Base-by-base conservation (phyloP, 352 stramenopile species). In the Peronosclerospora sorghi region DNA sequence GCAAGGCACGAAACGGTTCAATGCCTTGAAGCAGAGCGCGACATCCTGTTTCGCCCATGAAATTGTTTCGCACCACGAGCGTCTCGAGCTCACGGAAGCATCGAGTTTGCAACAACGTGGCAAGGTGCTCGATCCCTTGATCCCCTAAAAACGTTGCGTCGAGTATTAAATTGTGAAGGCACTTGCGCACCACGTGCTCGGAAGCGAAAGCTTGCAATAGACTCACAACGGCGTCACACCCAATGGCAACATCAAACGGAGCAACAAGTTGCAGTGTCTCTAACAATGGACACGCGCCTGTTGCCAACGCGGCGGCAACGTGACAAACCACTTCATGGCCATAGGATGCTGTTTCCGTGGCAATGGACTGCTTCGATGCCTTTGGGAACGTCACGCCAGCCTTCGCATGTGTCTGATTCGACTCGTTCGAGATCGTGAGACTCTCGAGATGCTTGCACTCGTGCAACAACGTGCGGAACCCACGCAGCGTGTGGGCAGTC, bases 81-180 rank as follows among this genome's bases (percentile, higher is more conserved):
- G 30, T 59, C 34, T 65, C 27, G 2, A 86, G 41, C 13, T 56
- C 23, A 1, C 37, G 7, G 29, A 83, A 83, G 7, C 46, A 57
- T 6, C 48, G 29, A 0, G n/a, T n/a, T n/a, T n/a, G n/a, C n/a
- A 86, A 47, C 4, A 80, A 18, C 2, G 41, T 36, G 4, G 56
- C 43, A 8, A 86, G 54, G 13, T 68, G 54, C 20, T 52, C 42
- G 14, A 79, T 13, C 23, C 73, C 55, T 10, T 44, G 51, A 34
- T 86, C 73, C 2, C 73, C 73, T 1, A 86, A 48, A 39, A 82
- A 73, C 1, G 64, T 80, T 26, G 70, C 62, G 46, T 83, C 66
- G 12, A 86, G 61, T 36, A 77, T 58, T 23, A 86, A 54, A 5
- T n/a, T n/a, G n/a, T 48, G 45, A 13, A 86, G 36, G 0, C 44